A percentile compares a stretch with the other conserved stretches of the same genome.
Conservation (phyloP, 106 monocot species). For the Dendrobium huoshanense region DNA sequence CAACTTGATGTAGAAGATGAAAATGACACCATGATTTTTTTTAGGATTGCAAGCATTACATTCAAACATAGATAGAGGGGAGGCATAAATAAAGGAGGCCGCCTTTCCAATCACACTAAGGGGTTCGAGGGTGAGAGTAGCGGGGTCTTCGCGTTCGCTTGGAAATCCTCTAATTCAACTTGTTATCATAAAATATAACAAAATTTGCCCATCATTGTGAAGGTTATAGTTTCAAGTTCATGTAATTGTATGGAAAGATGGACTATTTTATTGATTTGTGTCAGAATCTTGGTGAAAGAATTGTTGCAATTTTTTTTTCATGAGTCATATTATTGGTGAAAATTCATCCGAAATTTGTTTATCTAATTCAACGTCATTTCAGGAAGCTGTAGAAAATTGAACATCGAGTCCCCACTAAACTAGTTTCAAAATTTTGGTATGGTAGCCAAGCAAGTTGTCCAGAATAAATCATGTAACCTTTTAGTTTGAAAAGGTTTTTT, state of each 20-base stretch:
- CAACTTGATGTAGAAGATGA: too few relatives aligned
- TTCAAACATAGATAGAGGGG: too few relatives aligned
- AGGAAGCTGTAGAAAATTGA: not conserved
- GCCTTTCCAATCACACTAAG: too few relatives aligned
- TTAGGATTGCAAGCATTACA: too few relatives aligned
- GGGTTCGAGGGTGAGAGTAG: too few relatives aligned
- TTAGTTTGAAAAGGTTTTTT: not conserved
- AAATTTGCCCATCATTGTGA: not conserved
- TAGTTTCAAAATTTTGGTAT: not conserved
- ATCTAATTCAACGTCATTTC: not conserved
- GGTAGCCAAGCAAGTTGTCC: not conserved
- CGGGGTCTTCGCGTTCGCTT: not conserved
- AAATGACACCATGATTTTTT: too few relatives aligned
- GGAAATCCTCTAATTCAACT: not conserved
- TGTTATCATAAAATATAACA: not conserved
- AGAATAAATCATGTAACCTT: not conserved
- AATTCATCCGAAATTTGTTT: not conserved
- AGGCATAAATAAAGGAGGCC: too few relatives aligned
- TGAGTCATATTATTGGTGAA: not conserved
- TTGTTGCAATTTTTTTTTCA: not conserved
- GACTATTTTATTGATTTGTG: not conserved
- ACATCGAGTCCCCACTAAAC: not conserved
- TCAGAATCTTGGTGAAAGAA: not conserved
- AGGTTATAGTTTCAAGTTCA: not conserved
- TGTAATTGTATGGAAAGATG: not conserved